phyloP scores from a whole-genome alignment of 495 filamentous ascomycete species.

The Alectoria sarmentosa region DNA sequence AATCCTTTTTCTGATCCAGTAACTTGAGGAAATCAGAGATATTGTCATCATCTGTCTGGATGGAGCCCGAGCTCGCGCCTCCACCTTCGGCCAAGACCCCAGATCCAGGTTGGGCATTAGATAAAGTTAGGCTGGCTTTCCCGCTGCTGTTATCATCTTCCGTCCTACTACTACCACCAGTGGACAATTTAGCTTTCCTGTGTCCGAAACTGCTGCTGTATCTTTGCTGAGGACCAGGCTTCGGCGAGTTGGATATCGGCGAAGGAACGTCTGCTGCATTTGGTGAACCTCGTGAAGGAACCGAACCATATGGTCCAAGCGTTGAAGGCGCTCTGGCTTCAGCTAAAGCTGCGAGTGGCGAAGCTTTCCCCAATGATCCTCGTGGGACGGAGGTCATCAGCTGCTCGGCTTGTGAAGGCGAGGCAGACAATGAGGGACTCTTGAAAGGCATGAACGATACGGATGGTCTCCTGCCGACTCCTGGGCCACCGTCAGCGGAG shows the following conservation, averaged over 20 bases:
- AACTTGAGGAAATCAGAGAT: slow-evolving; percentile 88
- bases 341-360: slow-evolving; percentile 46
- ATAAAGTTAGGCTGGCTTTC: slow-evolving; percentile 76
- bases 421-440: slow-evolving; percentile 86
- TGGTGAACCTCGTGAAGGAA: slow-evolving; percentile 50
- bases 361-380: slow-evolving; percentile 46
- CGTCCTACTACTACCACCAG: slow-evolving; percentile 58
- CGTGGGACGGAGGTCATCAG: slow-evolving; percentile 54
- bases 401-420: slow-evolving; percentile 56
- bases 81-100: slow-evolving; percentile 71
- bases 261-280: slow-evolving; percentile 45
- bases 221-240: slow-evolving; percentile 59
- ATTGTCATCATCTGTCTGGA: slow-evolving; percentile 81
- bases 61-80: slow-evolving; percentile 67
- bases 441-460: slow-evolving; percentile 95
- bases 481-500: slow-evolving; percentile 47
- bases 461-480: slow-evolving; percentile 63
- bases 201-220: slow-evolving; percentile 87
- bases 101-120: slow-evolving; percentile 75
- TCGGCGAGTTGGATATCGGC: slow-evolving; percentile 63
- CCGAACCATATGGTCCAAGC: slow-evolving; percentile 56
- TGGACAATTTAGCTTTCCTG: slow-evolving; percentile 67
- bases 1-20: slow-evolving; percentile 71
- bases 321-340: slow-evolving; percentile 64
- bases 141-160: slow-evolving; percentile 85